These are phyloP conservation scores for Colletotrichum orbiculare DNA, from an alignment of 2,329 filamentous ascomycete species.

Conservation along the genomic window DNA sequence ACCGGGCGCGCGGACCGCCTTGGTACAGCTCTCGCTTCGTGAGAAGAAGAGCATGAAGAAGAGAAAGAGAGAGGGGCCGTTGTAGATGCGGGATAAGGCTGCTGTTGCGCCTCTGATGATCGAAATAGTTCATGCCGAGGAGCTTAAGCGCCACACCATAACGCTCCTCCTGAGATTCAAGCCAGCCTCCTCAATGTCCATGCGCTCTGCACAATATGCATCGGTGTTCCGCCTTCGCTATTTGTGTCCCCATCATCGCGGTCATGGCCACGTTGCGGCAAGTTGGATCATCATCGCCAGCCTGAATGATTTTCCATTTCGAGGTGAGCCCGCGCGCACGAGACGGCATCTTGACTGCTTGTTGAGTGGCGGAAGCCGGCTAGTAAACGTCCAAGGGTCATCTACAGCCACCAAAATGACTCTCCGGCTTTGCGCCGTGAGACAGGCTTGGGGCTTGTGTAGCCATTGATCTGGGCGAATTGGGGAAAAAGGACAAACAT, in stretches of 20 bases:
- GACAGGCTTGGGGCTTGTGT: conserved; percentile 17
- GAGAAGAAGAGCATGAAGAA: background rate
- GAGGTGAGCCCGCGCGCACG: too few relatives aligned
- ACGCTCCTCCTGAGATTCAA: conserved; percentile 29
- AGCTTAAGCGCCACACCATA: conserved; percentile 33
- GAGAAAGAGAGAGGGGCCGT: too few relatives aligned
- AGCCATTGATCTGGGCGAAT: background rate
- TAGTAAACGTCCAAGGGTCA: conserved; percentile 8
- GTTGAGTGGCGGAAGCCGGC: conserved; percentile 9
- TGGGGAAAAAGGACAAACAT: background rate
- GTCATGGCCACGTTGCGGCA: background rate
- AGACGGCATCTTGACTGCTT: background rate
- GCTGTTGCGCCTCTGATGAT: conserved; percentile 19
- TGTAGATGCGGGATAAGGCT: background rate
- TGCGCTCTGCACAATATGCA: conserved; percentile 31
- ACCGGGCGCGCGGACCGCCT: conserved; percentile 32
- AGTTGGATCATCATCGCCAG: background rate
- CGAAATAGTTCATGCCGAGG: conserved; percentile 28
- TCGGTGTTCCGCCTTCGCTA: conserved; percentile 34
- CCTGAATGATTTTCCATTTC: background rate
- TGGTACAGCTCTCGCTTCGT: background rate
- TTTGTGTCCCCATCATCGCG: conserved; percentile 16
- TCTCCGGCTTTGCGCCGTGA: conserved; percentile 24
- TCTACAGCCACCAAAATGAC: conserved; percentile 17
- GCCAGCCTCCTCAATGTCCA: conserved; percentile 28